Percentiles rank a stretch among this genome's conserved stretches.
These are phyloP conservation scores for Phytophthora agathidicida DNA, from an alignment of 352 stramenopile species.

Conservation along the genomic window DNA sequence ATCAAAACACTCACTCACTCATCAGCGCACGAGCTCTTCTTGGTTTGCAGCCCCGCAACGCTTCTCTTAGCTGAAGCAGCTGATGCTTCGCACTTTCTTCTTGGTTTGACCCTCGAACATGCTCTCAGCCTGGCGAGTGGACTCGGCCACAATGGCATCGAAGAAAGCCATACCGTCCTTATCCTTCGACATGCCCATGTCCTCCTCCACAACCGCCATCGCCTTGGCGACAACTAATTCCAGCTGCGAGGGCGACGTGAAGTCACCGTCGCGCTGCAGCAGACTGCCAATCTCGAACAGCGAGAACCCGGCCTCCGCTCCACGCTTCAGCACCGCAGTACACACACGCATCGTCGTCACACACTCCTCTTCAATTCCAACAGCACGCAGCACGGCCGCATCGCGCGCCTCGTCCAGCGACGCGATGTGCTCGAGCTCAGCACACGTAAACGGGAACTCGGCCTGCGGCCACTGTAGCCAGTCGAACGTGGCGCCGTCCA, in stretches of 20 bases:
- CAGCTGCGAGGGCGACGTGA: conserved; percentile 75
- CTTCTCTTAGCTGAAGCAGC: conserved; percentile 74
- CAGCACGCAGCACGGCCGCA: conserved; percentile 59
- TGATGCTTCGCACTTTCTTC: conserved; percentile 90
- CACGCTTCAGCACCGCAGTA: conserved; percentile 77
- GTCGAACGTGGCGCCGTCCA: conserved; percentile 86
- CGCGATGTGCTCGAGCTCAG: conserved; percentile 78
- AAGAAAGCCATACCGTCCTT: conserved; percentile 45
- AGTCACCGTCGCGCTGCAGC: conserved; percentile 84
- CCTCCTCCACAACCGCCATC: conserved; percentile 34
- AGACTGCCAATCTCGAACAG: conserved; percentile 85
- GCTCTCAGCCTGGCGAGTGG: conserved; percentile 34
- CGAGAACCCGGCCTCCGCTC: conserved; percentile 80
- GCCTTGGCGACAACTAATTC: conserved; percentile 72
- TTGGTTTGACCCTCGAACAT: conserved; percentile 75
- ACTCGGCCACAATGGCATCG: conserved; percentile 63
- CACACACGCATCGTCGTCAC: conserved; percentile 85
- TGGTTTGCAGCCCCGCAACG: not conserved
- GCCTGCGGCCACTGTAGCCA: conserved; percentile 90
- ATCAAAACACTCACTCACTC: conserved; percentile 58
- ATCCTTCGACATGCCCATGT: conserved; percentile 38
- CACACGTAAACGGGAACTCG: conserved; percentile 85
- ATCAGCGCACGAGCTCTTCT: conserved; percentile 15
- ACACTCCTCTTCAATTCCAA: conserved; percentile 84
- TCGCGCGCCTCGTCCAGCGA: conserved; percentile 67